Conservation (phyloP, 345 rosid species). For the Citrus inodora region DNA sequence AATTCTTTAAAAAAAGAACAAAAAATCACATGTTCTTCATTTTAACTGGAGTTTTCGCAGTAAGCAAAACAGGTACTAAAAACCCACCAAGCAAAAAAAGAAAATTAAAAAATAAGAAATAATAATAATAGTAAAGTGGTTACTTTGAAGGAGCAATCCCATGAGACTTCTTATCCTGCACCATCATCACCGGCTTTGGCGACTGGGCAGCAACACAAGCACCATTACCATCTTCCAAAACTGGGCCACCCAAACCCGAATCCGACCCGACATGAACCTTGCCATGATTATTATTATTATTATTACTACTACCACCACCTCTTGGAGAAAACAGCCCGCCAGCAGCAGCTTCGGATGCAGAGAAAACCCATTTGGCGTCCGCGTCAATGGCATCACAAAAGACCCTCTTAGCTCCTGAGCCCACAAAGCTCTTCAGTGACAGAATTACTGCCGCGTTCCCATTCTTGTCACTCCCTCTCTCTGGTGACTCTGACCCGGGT, state of each 20-base stretch:
- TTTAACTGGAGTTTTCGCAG: not conserved
- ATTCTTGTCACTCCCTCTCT: conserved; percentile 30
- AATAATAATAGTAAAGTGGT: not conserved
- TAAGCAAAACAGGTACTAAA: not conserved
- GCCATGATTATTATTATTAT: conserved; percentile 3
- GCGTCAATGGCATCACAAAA: conserved; percentile 51
- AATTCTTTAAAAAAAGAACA: not conserved
- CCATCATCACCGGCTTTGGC: conserved; percentile 27
- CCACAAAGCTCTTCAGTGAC: conserved; percentile 37
- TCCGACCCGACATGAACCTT: conserved; percentile 22
- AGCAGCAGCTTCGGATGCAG: conserved; percentile 32
- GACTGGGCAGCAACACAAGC: conserved; percentile 19
- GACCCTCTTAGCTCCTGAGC: conserved; percentile 56
- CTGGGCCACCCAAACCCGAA: conserved; percentile 16
- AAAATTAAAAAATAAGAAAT: not conserved
- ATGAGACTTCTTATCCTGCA: conserved; percentile 46
- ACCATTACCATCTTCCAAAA: conserved; percentile 34
- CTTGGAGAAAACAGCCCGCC: conserved; percentile 28
- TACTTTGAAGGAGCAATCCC: conserved; percentile 53
- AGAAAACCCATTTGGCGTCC: conserved; percentile 51
- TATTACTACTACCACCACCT: conserved; percentile 5
- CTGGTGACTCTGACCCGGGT: conserved; percentile 71
- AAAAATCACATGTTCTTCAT: not conserved
- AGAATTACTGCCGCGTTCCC: conserved; percentile 7
- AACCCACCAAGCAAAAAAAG: not conserved